These are phyloP conservation scores for Arthrocladium fulminans DNA, from an alignment of 2,329 filamentous ascomycete species.

Conservation along the genomic window DNA sequence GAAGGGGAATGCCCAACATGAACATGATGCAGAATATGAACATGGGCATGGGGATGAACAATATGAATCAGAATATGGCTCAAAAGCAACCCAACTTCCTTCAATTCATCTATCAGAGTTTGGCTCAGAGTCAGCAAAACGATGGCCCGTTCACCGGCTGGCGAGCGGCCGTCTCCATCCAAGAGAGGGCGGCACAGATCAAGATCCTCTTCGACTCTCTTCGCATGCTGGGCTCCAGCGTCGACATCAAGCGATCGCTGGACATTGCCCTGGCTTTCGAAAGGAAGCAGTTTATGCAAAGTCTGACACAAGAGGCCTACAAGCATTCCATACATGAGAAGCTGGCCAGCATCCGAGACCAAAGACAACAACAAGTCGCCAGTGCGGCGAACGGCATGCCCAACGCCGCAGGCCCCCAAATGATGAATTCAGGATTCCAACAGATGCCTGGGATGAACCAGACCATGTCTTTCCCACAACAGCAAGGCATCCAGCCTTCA, in stretches of 20 bases:
- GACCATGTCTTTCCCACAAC: slow-evolving; percentile 39
- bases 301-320: slow-evolving; percentile 31
- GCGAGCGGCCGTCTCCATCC: slow-evolving; percentile 34
- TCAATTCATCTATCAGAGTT: slow-evolving; percentile 23
- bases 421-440: slow-evolving; percentile 25
- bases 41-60: slow-evolving; percentile 14
- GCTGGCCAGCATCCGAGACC: slow-evolving; percentile 36
- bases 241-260: slow-evolving; percentile 31
- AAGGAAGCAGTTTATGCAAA: slow-evolving; percentile 35
- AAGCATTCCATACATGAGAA: slow-evolving; percentile 37
- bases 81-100: background rate
- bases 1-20: slow-evolving; percentile 19
- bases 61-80: background rate
- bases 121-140: slow-evolving; percentile 28
- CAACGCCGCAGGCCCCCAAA: slow-evolving; percentile 26
- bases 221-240: slow-evolving; percentile 36
- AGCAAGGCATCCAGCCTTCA: slow-evolving; percentile 41
- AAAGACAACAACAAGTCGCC: slow-evolving; percentile 34
- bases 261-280: slow-evolving; percentile 38
- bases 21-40: slow-evolving; percentile 20
- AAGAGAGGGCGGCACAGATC: slow-evolving; percentile 34
- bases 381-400: slow-evolving; percentile 26
- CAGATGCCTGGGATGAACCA: slow-evolving; percentile 24
- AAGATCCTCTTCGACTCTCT: slow-evolving; percentile 40
- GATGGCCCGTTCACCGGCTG: slow-evolving; percentile 39